A percentile compares a stretch with the other conserved stretches of the same genome.
Evolutionary conservation across 2,329 filamentous ascomycete species (phyloP).

Genomic region (Cytospora mali): DNA sequence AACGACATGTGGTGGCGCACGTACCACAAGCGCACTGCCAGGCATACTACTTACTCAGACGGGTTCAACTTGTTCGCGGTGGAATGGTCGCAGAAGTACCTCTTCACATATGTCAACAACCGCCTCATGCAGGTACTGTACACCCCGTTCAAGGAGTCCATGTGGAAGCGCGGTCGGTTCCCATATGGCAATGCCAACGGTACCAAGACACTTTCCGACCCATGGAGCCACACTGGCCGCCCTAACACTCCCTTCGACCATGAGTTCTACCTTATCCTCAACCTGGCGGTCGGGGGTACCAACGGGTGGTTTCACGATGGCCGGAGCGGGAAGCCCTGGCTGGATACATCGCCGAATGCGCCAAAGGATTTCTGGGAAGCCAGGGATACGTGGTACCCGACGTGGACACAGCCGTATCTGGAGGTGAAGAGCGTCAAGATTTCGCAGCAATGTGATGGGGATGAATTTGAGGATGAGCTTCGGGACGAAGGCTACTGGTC

Average conservation of each 20-base stretch:
- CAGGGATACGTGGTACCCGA: conserved; percentile 66
- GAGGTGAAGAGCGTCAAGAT: conserved; percentile 71
- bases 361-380: conserved; percentile 77
- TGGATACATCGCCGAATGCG: conserved; percentile 67
- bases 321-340: conserved; percentile 74
- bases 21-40: conserved; percentile 73
- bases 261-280: conserved; percentile 74
- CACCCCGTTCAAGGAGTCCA: conserved; percentile 68
- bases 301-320: conserved; percentile 86
- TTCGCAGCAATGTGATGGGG: conserved; percentile 68
- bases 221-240: conserved; percentile 64
- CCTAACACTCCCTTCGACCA: conserved; percentile 74
- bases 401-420: conserved; percentile 71
- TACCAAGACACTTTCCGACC: conserved; percentile 64
- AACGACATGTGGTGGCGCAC: conserved; percentile 84
- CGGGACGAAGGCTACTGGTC: too few species aligned
- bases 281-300: conserved; percentile 74
- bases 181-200: conserved; percentile 66
- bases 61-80: conserved; percentile 77
- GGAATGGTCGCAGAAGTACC: conserved; percentile 86
- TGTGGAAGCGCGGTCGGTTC: conserved; percentile 72
- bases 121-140: conserved; percentile 80
- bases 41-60: conserved; percentile 72
- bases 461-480: conserved; percentile 52
- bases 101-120: conserved; percentile 84